phyloP scores from a whole-genome alignment of 345 rosid genomes.

The Ricinus communis region DNA sequence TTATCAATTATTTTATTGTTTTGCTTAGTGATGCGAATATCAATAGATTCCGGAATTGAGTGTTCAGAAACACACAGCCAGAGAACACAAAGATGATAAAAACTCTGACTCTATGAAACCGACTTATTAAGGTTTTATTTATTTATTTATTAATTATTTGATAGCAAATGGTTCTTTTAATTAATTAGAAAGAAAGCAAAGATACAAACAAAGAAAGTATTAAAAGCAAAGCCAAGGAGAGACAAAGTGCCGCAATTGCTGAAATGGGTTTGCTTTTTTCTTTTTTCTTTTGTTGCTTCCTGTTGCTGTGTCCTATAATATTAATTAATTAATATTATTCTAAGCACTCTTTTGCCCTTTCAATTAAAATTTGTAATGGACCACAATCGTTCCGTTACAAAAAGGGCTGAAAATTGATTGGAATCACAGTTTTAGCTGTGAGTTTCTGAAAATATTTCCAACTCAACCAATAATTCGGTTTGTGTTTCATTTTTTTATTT shows the following conservation, averaged over 20 bases:
- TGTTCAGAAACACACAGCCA: slow-evolving; percentile 12
- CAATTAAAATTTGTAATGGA: not conserved
- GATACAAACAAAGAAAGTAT: not conserved
- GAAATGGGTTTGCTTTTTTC: slow-evolving; percentile 36
- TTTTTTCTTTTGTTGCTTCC: not conserved
- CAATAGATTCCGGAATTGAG: slow-evolving; percentile 24
- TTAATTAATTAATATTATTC: not conserved
- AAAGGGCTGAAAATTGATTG: slow-evolving; percentile 25
- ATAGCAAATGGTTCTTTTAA: too few species aligned
- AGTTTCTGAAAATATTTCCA: too few species aligned
- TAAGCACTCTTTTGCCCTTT: not conserved
- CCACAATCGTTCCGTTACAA: not conserved
- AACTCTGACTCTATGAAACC: slow-evolving; percentile 18
- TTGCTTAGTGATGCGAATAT: slow-evolving; percentile 12
- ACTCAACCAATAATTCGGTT: too few species aligned
- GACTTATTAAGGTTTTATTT: not conserved
- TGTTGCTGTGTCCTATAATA: too few species aligned
- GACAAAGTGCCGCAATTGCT: slow-evolving; percentile 32
- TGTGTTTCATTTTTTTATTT: too few species aligned
- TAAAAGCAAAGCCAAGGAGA: slow-evolving; percentile 12
- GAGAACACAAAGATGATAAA: slow-evolving; percentile 5
- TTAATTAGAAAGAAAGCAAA: not conserved
- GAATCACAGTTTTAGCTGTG: slow-evolving; percentile 38
- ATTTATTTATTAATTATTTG: too few species aligned
- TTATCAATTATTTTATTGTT: too few species aligned